Evolutionary conservation across 2,329 filamentous ascomycete genomes (phyloP).

Genomic region (Aspergillus terreus): DNA sequence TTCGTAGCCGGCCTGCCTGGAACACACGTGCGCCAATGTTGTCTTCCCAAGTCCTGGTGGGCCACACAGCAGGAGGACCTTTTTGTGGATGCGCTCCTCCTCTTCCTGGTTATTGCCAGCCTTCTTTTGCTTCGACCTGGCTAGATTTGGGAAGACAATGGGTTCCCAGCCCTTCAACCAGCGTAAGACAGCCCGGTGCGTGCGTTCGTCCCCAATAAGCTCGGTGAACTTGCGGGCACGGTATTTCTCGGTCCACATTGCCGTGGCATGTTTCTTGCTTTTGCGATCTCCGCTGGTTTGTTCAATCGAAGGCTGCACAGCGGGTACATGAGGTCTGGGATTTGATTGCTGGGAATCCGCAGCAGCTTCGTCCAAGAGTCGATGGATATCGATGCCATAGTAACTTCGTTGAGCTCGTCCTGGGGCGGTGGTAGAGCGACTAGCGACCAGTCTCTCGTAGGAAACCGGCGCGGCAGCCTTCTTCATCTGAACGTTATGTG

Average conservation of each 20-base stretch:
- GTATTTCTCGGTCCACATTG: constrained; percentile 95
- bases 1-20: constrained; percentile 91
- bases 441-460: constrained; percentile 53
- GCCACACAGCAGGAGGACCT: constrained; percentile 85
- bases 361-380: constrained; percentile 68
- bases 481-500: constrained; percentile 42
- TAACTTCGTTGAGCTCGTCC: constrained; percentile 63
- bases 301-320: constrained; percentile 34
- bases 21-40: constrained; percentile 92
- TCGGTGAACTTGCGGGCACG: constrained; percentile 88
- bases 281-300: constrained; percentile 15
- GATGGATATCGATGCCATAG: constrained; percentile 90
- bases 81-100: constrained; percentile 75
- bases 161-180: constrained; percentile 96
- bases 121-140: constrained; percentile 56
- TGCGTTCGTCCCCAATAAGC: constrained; percentile 88
- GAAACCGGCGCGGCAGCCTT: constrained; percentile 33
- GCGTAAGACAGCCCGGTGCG: constrained; percentile 80
- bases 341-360: constrained; percentile 51
- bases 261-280: constrained; percentile 29
- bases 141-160: constrained; percentile 78
- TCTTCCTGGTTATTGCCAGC: constrained; percentile 40
- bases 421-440: constrained; percentile 47
- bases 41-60: constrained; percentile 95
- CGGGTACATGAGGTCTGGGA: constrained; percentile 14